A percentile compares a stretch with the other conserved stretches of the same genome.
Evolutionary conservation across 345 rosid species (phyloP).

Genomic region (Sisymbrium altissimum): DNA sequence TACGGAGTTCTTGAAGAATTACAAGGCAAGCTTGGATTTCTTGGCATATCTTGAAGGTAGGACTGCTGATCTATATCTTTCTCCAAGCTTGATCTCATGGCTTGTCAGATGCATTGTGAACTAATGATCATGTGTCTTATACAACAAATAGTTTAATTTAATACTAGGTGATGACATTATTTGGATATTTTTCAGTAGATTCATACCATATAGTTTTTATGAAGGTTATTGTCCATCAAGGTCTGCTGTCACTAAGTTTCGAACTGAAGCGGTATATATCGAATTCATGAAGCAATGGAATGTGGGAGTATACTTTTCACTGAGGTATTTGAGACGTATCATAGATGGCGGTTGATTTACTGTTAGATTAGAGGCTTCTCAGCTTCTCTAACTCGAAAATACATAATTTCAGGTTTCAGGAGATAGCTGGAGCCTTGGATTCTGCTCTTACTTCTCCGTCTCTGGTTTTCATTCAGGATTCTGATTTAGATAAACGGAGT

Average conservation of each 20-base stretch:
- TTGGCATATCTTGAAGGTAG: conserved; percentile 92
- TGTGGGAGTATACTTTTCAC: conserved; percentile 86
- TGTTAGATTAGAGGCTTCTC: conserved; percentile 1
- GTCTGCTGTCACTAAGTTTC: conserved; percentile 84
- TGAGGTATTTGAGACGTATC: conserved; percentile 53
- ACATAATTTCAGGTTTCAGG: conserved; percentile 74
- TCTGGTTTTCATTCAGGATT: conserved; percentile 63
- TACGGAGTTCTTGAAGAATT: conserved; percentile 81
- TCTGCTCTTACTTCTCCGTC: conserved; percentile 63
- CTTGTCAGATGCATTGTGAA: conserved; percentile 16
- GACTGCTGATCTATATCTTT: conserved; percentile 16
- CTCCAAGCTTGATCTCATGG: conserved; percentile 12
- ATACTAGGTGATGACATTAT: neutral
- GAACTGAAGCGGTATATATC: conserved; percentile 61
- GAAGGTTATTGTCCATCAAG: conserved; percentile 97
- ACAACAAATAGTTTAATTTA: neutral
- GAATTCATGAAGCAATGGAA: conserved; percentile 99
- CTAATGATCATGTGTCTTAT: conserved; percentile 1
- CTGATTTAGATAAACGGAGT: conserved; percentile 40
- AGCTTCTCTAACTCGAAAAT: conserved; percentile 14
- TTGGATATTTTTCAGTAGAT: neutral
- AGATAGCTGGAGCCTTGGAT: conserved; percentile 90
- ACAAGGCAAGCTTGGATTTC: conserved; percentile 86
- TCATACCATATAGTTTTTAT: conserved; percentile 41
- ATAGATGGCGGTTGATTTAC: neutral